These are phyloP conservation scores for Aspergillus clavatus DNA, from an alignment of 2,329 filamentous ascomycete species.

Conservation along the genomic window DNA sequence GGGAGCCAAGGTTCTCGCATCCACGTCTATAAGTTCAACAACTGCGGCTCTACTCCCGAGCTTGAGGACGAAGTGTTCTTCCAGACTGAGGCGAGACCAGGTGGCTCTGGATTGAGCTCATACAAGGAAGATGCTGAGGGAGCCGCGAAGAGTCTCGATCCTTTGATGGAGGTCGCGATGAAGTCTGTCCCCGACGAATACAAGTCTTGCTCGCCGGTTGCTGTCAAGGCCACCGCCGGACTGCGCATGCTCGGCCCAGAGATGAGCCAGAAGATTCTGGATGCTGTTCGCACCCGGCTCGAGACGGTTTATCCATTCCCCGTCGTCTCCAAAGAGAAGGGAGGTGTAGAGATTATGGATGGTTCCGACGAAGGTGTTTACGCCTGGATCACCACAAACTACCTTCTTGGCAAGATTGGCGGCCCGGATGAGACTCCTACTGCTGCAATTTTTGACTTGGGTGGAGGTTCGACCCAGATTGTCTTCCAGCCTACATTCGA, in stretches of 20 bases:
- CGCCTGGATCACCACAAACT: slow-evolving; percentile 99
- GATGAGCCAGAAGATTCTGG: slow-evolving; percentile 75
- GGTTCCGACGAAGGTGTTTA: slow-evolving; percentile 96
- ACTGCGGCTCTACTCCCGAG: slow-evolving; percentile 92
- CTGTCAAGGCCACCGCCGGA: slow-evolving; percentile 97
- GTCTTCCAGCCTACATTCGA: slow-evolving; percentile 96
- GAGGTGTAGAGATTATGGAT: slow-evolving; percentile 95
- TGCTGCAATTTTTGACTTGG: slow-evolving; percentile 91
- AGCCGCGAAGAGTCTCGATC: slow-evolving; percentile 84
- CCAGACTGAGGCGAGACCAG: slow-evolving; percentile 82
- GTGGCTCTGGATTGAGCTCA: slow-evolving; percentile 74
- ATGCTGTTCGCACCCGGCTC: slow-evolving; percentile 75
- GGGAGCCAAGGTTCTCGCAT: slow-evolving; percentile 97
- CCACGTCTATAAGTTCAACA: slow-evolving; percentile 99
- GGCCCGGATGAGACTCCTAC: slow-evolving; percentile 84
- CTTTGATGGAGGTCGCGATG: slow-evolving; percentile 81
- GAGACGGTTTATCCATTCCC: slow-evolving; percentile 93
- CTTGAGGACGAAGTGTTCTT: slow-evolving; percentile 89
- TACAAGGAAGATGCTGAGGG: slow-evolving; percentile 81
- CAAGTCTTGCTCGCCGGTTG: slow-evolving; percentile 86
- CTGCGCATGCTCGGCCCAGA: slow-evolving; percentile 79
- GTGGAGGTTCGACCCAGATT: slow-evolving; percentile 95
- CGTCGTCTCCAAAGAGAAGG: slow-evolving; percentile 76
- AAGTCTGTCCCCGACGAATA: slow-evolving; percentile 78
- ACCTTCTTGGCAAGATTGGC: slow-evolving; percentile 95